Evolutionary conservation across 1,284 basidiomycete species (phyloP).

Genomic region (Ganoderma sp.): DNA sequence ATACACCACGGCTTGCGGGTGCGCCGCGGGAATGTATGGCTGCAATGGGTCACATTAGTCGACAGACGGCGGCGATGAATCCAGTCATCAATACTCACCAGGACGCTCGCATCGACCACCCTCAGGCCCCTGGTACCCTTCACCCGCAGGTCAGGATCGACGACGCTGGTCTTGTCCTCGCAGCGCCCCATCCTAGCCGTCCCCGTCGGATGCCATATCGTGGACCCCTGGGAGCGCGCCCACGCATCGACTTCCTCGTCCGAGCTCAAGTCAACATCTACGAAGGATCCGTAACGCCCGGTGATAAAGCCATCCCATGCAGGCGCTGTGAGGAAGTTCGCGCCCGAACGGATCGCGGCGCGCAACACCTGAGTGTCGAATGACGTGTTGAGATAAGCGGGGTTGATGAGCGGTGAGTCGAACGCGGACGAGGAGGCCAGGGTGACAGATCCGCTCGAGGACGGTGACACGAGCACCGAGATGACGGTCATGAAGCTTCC

Average conservation of each 20-base stretch:
- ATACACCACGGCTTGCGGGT: conserved; percentile 29
- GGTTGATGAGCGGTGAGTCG: conserved; percentile 47
- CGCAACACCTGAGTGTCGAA: conserved; percentile 46
- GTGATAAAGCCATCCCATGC: conserved; percentile 46
- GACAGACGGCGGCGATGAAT: background rate
- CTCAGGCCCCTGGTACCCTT: conserved; percentile 36
- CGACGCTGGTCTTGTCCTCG: conserved; percentile 30
- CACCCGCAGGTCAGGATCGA: conserved; percentile 37
- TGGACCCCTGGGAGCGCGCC: conserved; percentile 7
- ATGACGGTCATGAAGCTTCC: conserved; percentile 15
- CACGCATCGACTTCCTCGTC: conserved; percentile 31
- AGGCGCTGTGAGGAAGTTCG: conserved; percentile 41
- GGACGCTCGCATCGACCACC: conserved; percentile 39
- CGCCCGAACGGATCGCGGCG: conserved; percentile 41
- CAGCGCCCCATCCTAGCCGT: conserved; percentile 36
- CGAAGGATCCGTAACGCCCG: conserved; percentile 39
- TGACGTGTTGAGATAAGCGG: conserved; percentile 40
- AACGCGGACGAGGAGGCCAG: conserved; percentile 44
- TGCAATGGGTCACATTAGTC: background rate
- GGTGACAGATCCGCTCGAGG: conserved; percentile 40
- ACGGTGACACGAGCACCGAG: conserved; percentile 4
- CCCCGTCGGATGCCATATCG: conserved; percentile 33
- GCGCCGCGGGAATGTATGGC: conserved; percentile 30
- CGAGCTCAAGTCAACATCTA: conserved; percentile 29
- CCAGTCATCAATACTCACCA: conserved; percentile 28